Evolutionary conservation across 2,329 filamentous ascomycete genomes (phyloP), one percentile per base, ranked within the genome.

Genomic region (Conoideocrella luteorostrata): DNA sequence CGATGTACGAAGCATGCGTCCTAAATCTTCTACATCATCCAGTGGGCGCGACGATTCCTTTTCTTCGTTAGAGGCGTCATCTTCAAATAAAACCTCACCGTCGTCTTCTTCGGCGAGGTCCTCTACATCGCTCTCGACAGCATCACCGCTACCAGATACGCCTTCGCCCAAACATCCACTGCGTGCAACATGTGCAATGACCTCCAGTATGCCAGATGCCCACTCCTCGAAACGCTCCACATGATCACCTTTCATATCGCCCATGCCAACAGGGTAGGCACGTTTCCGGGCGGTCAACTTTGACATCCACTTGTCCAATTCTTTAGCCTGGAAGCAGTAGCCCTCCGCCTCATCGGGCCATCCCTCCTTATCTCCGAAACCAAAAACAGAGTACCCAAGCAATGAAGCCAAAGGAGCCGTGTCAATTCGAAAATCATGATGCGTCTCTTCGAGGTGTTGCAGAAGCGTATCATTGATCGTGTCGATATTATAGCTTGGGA

Each of bases 241-340:
- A 17, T 81, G 78, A 59, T 93, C 85, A n/a, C 67, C 74, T 64
- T 89, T 94, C 45, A 86, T 78, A 63, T 97, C 89, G 3, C 86
- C 88, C 74, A 91, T 83, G 4, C 93, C 93, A 6, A 97, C 70
- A 0, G 91, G 91, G 56, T 85, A 97, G 1, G 88, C 90, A 58
- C 90, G 76, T 67, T 91, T 95, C 49, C 84, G 78, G 2, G 79
- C 84, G 0, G 90, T 95, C 56, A 98, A 67, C 60, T 89, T 94
- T n/a, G 91, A 89, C 86, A 98, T 87, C 91, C 93, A 97, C 60
- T 82, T 89, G 61, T 98, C 91, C 3, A 94, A 73, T 53, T 95
- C 84, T 57, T 84, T 86, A 2, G 91, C 91, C 61, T 97, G 91
- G 49, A 88, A 89, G 61, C 91, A 96, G 66, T 90, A 98, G 0